phyloP scores from a whole-genome alignment of 2,329 filamentous ascomycete genomes.

The Fusarium coffeatum region DNA sequence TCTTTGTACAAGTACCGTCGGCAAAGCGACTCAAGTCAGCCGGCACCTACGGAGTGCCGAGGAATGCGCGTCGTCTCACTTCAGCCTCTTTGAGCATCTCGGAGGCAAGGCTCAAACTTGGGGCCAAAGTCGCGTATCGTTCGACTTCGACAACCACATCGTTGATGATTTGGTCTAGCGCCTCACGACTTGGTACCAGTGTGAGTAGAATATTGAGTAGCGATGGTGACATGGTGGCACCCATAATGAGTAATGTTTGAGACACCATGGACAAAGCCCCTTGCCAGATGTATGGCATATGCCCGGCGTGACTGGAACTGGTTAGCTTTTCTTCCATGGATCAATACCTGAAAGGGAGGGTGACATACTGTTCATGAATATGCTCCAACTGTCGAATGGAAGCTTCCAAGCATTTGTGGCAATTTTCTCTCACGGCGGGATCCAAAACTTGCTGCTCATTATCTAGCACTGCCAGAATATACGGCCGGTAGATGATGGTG shows the following conservation, averaged over 20 bases:
- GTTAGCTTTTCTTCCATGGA: constrained; percentile 13
- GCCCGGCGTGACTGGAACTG: constrained; percentile 74
- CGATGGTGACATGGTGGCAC: constrained; percentile 81
- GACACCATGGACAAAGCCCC: constrained; percentile 85
- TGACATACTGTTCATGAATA: constrained; percentile 77
- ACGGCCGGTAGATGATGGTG: constrained; percentile 87
- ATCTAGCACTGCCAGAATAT: constrained; percentile 82
- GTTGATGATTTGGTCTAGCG: constrained; percentile 80
- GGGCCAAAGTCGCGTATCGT: constrained; percentile 78
- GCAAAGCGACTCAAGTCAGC: background rate
- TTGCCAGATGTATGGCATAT: constrained; percentile 89
- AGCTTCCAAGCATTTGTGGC: constrained; percentile 83
- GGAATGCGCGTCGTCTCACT: constrained; percentile 73
- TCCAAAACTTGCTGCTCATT: constrained; percentile 80
- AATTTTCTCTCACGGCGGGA: constrained; percentile 78
- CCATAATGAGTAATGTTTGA: constrained; percentile 85
- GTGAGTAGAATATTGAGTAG: constrained; percentile 73
- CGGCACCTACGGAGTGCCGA: constrained; percentile 56
- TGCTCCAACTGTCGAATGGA: constrained; percentile 83
- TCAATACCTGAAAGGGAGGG: background rate
- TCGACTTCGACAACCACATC: constrained; percentile 82
- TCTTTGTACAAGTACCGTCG: background rate
- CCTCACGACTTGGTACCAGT: constrained; percentile 66
- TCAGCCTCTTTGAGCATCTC: constrained; percentile 86
- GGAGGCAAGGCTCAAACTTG: constrained; percentile 78